phyloP scores from a whole-genome alignment of 257 asterid species.

The Nicotiana knightiana region DNA sequence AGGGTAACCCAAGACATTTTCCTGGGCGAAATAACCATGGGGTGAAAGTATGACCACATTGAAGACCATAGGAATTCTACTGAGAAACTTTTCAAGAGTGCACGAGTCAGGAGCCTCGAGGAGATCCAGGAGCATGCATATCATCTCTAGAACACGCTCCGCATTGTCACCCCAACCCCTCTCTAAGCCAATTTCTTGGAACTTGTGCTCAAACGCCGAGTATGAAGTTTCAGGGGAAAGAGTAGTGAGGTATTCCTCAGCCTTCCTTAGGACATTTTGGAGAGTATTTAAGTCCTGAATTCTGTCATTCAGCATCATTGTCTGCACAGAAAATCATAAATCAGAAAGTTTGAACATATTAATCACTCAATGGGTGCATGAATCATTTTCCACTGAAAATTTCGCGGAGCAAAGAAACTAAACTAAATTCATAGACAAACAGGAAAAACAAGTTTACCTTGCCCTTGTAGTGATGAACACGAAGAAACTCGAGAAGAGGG shows the following conservation, averaged over 20 bases:
- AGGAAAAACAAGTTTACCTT: constrained; percentile 36
- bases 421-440: background rate
- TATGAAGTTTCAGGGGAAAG: constrained; percentile 55
- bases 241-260: constrained; percentile 79
- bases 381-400: background rate
- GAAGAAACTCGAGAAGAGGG: constrained; percentile 86
- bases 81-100: constrained; percentile 83
- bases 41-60: constrained; percentile 96
- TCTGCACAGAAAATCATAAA: constrained; percentile 29
- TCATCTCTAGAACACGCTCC: constrained; percentile 64
- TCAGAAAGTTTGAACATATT: background rate
- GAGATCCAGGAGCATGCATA: constrained; percentile 79
- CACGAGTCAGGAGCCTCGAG: constrained; percentile 92
- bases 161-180: constrained; percentile 96
- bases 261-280: constrained; percentile 71
- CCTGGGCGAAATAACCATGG: constrained; percentile 98
- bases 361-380: background rate
- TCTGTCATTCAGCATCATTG: constrained; percentile 78
- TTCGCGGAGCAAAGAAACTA: background rate
- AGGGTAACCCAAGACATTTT: constrained; percentile 92
- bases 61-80: constrained; percentile 91
- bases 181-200: constrained; percentile 90
- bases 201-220: constrained; percentile 58
- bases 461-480: constrained; percentile 71
- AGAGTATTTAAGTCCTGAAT: constrained; percentile 54